Evolutionary conservation across 768 basidiomycete genomes (phyloP).

Genomic region (Aureoboletus auriporus): DNA sequence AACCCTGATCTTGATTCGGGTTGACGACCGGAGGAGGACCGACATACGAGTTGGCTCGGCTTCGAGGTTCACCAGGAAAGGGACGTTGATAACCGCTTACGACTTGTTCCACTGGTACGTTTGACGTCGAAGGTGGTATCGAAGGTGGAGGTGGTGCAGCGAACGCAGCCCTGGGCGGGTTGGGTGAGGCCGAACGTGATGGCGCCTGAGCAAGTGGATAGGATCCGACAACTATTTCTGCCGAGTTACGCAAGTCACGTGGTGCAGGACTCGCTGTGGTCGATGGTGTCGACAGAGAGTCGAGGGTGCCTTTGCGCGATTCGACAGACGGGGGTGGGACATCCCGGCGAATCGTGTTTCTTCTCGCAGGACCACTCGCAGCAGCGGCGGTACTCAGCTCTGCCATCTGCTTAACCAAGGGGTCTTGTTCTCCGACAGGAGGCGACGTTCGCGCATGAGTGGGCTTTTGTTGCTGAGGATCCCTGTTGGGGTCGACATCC

Average conservation of each 20-base stretch:
- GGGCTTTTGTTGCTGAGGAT: conserved; percentile 49
- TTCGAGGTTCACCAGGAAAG: conserved; percentile 78
- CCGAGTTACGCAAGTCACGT: conserved; percentile 71
- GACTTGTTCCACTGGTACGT: conserved; percentile 69
- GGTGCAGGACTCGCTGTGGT: conserved; percentile 13
- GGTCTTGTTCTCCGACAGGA: conserved; percentile 48
- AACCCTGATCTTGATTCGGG: conserved; percentile 31
- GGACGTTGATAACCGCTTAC: conserved; percentile 75
- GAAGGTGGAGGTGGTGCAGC: conserved; percentile 57
- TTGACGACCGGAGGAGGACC: conserved; percentile 29
- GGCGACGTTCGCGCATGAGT: conserved; percentile 21
- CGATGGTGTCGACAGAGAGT: conserved; percentile 24
- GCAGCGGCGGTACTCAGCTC: conserved; percentile 39
- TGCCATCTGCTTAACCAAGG: conserved; percentile 62
- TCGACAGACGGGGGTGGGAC: conserved; percentile 17
- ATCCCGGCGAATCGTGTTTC: conserved; percentile 25
- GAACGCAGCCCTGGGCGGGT: conserved; percentile 66
- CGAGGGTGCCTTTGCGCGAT: conserved; percentile 24
- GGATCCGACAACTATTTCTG: conserved; percentile 72
- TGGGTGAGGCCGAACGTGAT: conserved; percentile 75
- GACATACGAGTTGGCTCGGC: conserved; percentile 47
- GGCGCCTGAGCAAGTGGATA: conserved; percentile 50
- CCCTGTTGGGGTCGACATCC: conserved; percentile 58
- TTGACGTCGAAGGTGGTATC: conserved; percentile 34
- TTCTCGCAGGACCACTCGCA: conserved; percentile 11